phyloP scores from a whole-genome alignment of 2,329 filamentous ascomycete species.

The Verticillium tricorpus region DNA sequence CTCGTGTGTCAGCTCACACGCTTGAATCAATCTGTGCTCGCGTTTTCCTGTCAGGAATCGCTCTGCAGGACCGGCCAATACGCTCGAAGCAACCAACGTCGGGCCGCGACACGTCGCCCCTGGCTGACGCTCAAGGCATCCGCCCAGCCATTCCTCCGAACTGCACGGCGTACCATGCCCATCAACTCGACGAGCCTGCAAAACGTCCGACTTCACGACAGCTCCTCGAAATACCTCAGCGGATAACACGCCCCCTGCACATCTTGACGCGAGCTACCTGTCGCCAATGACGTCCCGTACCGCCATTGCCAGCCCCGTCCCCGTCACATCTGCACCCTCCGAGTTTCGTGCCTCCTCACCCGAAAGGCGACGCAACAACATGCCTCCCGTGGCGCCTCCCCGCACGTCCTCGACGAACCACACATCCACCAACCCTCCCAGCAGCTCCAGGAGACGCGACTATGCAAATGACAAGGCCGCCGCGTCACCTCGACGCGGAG shows the following conservation, averaged over 20 bases:
- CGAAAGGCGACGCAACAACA: conserved; percentile 55
- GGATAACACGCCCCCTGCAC: conserved; percentile 22
- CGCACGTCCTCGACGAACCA: conserved; percentile 70
- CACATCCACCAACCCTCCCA: conserved; percentile 23
- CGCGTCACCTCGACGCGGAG: conserved; percentile 36
- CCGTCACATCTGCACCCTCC: conserved; percentile 32
- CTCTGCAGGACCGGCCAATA: not conserved
- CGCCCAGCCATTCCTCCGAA: conserved; percentile 46
- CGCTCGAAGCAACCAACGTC: not conserved
- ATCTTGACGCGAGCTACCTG: conserved; percentile 12
- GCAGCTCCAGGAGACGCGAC: conserved; percentile 38
- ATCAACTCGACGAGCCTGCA: conserved; percentile 38
- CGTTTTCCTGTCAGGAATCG: not conserved
- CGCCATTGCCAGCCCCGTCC: conserved; percentile 36
- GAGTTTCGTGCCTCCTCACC: conserved; percentile 25
- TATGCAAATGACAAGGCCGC: conserved; percentile 40
- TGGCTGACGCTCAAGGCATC: not conserved
- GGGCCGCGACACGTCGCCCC: not conserved
- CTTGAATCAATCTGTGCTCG: not conserved
- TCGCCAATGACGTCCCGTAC: conserved; percentile 44
- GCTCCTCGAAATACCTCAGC: conserved; percentile 32
- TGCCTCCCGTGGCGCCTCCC: conserved; percentile 70
- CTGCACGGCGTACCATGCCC: conserved; percentile 54
- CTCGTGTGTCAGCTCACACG: not conserved
- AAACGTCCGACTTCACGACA: conserved; percentile 48